These are phyloP conservation scores for Penicillium flavigenum DNA, from an alignment of 495 filamentous ascomycete species.

Conservation along the genomic window DNA sequence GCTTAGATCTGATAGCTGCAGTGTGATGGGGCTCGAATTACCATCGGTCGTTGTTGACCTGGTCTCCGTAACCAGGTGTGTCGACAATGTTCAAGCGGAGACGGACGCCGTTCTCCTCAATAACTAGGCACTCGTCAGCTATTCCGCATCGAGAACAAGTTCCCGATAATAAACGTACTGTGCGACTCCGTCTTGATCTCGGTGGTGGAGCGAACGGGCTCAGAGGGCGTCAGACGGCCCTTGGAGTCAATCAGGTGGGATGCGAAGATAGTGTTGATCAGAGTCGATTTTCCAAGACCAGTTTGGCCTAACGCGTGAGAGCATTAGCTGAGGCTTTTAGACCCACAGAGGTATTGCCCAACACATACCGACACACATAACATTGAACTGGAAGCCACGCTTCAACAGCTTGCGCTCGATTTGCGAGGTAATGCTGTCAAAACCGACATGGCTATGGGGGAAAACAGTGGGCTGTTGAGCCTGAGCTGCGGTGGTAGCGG, in stretches of 20 bases:
- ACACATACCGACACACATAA: constrained; percentile 96
- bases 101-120: constrained; percentile 92
- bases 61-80: constrained; percentile 76
- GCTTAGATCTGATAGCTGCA: constrained; percentile 10
- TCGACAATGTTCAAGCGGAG: constrained; percentile 78
- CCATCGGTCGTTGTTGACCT: constrained; percentile 82
- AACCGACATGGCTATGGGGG: constrained; percentile 96
- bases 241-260: constrained; percentile 99
- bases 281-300: constrained; percentile 94
- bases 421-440: constrained; percentile 97
- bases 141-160: constrained; percentile 7
- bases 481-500: constrained; percentile 49
- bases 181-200: constrained; percentile 98
- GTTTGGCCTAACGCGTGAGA: constrained; percentile 72
- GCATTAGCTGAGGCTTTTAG: background rate
- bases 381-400: constrained; percentile 99
- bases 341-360: background rate
- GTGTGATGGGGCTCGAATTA: constrained; percentile 28
- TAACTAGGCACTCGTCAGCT: constrained; percentile 55
- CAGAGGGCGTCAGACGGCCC: constrained; percentile 85
- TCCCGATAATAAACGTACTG: constrained; percentile 48
- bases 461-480: constrained; percentile 63
- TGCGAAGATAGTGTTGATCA: constrained; percentile 99
- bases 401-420: constrained; percentile 99
- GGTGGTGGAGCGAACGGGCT: constrained; percentile 90